These are phyloP conservation scores for Arabidopsis lyrata DNA, from an alignment of 441 rosid species.

Conservation along the genomic window DNA sequence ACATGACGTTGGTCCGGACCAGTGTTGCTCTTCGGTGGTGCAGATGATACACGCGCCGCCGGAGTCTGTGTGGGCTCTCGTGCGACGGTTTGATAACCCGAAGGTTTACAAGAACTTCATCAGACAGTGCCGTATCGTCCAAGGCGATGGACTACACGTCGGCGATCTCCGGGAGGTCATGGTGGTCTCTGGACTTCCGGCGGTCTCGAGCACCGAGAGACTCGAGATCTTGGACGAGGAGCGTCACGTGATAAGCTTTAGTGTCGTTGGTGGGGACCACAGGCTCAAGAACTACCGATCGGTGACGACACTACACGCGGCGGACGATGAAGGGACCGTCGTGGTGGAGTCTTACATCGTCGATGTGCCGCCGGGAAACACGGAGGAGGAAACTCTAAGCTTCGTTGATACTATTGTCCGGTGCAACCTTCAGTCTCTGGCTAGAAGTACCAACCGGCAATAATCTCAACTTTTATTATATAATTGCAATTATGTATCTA, in stretches of 20 bases:
- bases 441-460: conserved; percentile 53
- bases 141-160: conserved; percentile 63
- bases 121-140: conserved; percentile 69
- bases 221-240: conserved; percentile 85
- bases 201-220: conserved; percentile 68
- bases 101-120: conserved; percentile 78
- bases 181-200: conserved; percentile 83
- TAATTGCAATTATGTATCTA: conserved; percentile 30
- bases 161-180: conserved; percentile 73
- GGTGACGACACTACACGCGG: conserved; percentile 67
- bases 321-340: conserved; percentile 54
- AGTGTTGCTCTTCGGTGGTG: conserved; percentile 69
- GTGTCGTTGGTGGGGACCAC: conserved; percentile 81
- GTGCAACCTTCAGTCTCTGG: conserved; percentile 76
- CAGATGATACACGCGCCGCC: conserved; percentile 60
- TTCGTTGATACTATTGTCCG: conserved; percentile 72
- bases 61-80: conserved; percentile 71
- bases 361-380: conserved; percentile 76
- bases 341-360: conserved; percentile 81
- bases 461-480: conserved; percentile 1
- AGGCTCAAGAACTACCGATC: conserved; percentile 71
- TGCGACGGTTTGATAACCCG: conserved; percentile 79
- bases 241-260: conserved; percentile 69
- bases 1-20: conserved; percentile 56
- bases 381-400: conserved; percentile 68